Evolutionary conservation across 257 asterid genomes (phyloP), one percentile per base, ranked within the genome.

Genomic region (Ballota nigra): DNA sequence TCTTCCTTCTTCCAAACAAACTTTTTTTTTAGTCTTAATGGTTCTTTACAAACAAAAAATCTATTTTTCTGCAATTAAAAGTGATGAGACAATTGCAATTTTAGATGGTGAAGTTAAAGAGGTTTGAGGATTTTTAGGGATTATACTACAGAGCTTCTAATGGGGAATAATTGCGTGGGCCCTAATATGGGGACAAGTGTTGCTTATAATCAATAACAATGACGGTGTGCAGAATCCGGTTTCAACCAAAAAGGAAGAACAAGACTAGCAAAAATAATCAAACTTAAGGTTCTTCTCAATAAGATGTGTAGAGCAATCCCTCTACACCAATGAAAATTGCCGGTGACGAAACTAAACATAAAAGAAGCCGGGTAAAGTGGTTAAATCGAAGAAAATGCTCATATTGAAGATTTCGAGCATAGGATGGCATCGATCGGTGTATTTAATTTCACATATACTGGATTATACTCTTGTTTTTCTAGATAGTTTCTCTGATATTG

Each of bases 101-200:
- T 70, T 3, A n/a, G 66, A 47, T 65, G 78, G 78, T 70, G 71
- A 56, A 63, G 73, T 77, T 79, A 29, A 77, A 47, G 82, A 68
- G 74, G 57, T 75, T 29, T 80, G 71, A 79, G 77, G 69, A 40
- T 59, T 75, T 36, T 31, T 78, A 70, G 24, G 70, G 11, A 16
- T 23, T 57, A 53, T 31, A n/a, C n/a, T 36, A 58, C 26, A 10
- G 12, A n/a, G 61, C 65, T 34, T 52, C 78, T 73, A 65, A 88
- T 86, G 95, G 95, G 95, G 85, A 88, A 86, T 63, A 67, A 76
- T 68, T 86, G 91, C 22, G 75, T 68, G 18, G 91, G 95, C 53
- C 91, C 95, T 69, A 79, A 79, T 69, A 60, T 69, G 88, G 89
- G 68, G 72, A 76, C 75, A 86, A 80, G 78, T n/a, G n/a, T 8